A percentile compares a stretch with the other conserved stretches of the same genome.
Evolutionary conservation across 352 stramenopile genomes (phyloP).

Genomic region (Pythium angustatum): DNA sequence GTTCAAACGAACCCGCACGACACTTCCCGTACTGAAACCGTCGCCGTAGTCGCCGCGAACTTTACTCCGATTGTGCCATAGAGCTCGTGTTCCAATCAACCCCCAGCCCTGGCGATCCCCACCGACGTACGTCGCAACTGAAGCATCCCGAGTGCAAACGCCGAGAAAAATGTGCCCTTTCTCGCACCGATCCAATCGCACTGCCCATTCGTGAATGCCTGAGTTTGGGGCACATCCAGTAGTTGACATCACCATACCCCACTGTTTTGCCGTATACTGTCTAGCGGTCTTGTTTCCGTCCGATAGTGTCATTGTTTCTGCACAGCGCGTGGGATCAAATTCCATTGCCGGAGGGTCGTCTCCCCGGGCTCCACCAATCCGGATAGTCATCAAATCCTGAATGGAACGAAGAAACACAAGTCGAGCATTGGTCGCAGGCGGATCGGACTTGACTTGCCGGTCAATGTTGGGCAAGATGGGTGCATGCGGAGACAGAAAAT

Average conservation of each 20-base stretch:
- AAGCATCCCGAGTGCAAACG: conserved; percentile 84
- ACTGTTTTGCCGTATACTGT: conserved; percentile 90
- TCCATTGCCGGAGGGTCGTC: conserved; percentile 81
- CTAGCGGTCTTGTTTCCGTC: conserved; percentile 84
- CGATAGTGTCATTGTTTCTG: conserved; percentile 88
- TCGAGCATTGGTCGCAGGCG: conserved; percentile 40
- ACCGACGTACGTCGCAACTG: conserved; percentile 86
- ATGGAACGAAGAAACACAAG: conserved; percentile 75
- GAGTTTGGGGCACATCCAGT: conserved; percentile 83
- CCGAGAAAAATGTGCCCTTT: conserved; percentile 91
- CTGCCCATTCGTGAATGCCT: conserved; percentile 86
- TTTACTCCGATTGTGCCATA: conserved; percentile 91
- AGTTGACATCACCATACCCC: conserved; percentile 89
- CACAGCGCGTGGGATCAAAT: conserved; percentile 84
- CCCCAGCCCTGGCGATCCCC: conserved; percentile 88
- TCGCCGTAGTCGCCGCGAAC: conserved; percentile 88
- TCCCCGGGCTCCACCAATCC: conserved; percentile 65
- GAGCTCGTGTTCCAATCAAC: conserved; percentile 83
- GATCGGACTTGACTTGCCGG: conserved; percentile 26
- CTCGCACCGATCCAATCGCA: conserved; percentile 85
- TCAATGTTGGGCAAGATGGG: conserved; percentile 72
- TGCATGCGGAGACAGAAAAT: conserved; percentile 64
- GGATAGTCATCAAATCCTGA: conserved; percentile 86
- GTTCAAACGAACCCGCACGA: conserved; percentile 82
- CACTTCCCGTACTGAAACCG: conserved; percentile 84